phyloP scores from a whole-genome alignment of 2,329 filamentous ascomycete genomes.

The Sporothrix sp. region DNA sequence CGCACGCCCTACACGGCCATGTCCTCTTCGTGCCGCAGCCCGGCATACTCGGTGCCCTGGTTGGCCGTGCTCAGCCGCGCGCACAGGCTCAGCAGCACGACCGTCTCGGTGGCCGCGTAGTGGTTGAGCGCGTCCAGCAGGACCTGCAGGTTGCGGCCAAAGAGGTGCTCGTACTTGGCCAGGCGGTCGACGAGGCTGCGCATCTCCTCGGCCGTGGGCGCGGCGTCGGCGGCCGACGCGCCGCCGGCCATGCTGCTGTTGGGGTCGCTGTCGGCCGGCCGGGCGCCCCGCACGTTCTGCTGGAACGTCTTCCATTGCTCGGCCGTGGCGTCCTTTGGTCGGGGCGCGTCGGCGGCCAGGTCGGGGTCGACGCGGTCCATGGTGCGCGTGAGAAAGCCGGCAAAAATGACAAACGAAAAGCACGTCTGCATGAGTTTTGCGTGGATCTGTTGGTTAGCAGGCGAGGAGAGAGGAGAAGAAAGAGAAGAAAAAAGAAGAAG shows the following conservation, averaged over 20 bases:
- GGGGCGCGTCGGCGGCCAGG: slow-evolving; percentile 48
- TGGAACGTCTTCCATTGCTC: slow-evolving; percentile 53
- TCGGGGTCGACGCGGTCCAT: slow-evolving; percentile 78
- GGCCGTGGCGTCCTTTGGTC: slow-evolving; percentile 48
- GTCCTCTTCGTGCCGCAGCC: slow-evolving; percentile 46
- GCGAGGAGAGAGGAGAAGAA: background rate
- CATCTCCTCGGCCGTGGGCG: slow-evolving; percentile 27
- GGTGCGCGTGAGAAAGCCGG: slow-evolving; percentile 73
- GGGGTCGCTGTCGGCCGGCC: slow-evolving; percentile 26
- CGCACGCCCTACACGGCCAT: background rate
- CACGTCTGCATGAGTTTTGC: slow-evolving; percentile 95
- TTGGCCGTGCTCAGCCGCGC: slow-evolving; percentile 73
- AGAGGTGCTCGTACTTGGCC: slow-evolving; percentile 86
- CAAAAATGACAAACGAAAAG: slow-evolving; percentile 86
- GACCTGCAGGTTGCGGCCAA: slow-evolving; percentile 85
- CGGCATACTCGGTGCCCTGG: slow-evolving; percentile 59
- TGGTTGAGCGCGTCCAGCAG: slow-evolving; percentile 92
- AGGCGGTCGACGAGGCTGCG: slow-evolving; percentile 67
- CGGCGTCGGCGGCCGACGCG: slow-evolving; percentile 23
- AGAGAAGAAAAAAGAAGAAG: background rate
- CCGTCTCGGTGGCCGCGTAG: slow-evolving; percentile 93
- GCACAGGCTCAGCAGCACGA: slow-evolving; percentile 81
- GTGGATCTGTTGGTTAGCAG: slow-evolving; percentile 58
- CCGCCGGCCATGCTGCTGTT: slow-evolving; percentile 19
- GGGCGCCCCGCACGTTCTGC: slow-evolving; percentile 32